Conservation (phyloP, 805 yeast genomes). For the Danielia reshetovae region DNA sequence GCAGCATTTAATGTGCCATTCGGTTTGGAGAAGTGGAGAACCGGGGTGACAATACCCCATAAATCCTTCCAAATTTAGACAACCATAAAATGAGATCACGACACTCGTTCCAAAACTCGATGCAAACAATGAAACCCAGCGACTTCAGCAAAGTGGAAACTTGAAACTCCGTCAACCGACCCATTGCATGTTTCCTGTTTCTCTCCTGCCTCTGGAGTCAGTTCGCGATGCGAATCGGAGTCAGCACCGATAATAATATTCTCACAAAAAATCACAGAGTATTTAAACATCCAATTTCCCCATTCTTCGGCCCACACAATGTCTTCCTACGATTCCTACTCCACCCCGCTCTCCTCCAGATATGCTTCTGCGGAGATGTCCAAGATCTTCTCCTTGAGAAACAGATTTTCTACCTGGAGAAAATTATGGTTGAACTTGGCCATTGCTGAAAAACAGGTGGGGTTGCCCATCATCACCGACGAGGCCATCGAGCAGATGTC, state of each 20-base stretch:
- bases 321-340: slow-evolving; percentile 62
- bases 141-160: no score
- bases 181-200: no score
- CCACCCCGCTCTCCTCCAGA: slow-evolving; percentile 93
- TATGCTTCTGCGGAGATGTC: slow-evolving; percentile 99
- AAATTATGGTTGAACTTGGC: slow-evolving; percentile 94
- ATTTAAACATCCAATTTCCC: neutral
- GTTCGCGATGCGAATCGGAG: slow-evolving; percentile 4
- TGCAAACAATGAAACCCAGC: no score
- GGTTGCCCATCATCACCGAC: slow-evolving; percentile 78
- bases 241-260: slow-evolving; percentile 4
- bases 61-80: neutral
- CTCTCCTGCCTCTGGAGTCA: neutral
- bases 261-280: no score
- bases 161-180: no score
- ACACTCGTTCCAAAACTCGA: no score
- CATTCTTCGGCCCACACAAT: slow-evolving; percentile 12
- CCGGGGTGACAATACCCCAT: neutral
- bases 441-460: slow-evolving; percentile 90
- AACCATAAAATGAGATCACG: no score
- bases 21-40: no score
- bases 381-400: slow-evolving; percentile 82
- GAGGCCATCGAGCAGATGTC: slow-evolving; percentile 89
- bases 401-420: slow-evolving; percentile 97
- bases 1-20: no score